These are phyloP conservation scores for Neocucurbitaria cava DNA, from an alignment of 2,329 filamentous ascomycete genomes.

Conservation along the genomic window DNA sequence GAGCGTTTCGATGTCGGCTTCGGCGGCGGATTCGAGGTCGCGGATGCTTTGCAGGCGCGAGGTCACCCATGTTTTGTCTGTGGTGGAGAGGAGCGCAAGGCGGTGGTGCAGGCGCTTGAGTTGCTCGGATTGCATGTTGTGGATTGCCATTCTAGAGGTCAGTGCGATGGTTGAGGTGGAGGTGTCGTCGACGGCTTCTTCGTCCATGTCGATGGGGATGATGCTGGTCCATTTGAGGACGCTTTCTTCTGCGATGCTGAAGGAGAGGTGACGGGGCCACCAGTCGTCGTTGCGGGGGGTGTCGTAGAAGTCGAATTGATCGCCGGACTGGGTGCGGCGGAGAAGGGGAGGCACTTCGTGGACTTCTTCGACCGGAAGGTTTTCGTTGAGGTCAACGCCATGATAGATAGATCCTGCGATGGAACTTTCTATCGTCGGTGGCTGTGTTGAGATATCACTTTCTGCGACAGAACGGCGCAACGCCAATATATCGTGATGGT, in stretches of 20 bases:
- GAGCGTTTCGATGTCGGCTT: slow-evolving; percentile 63
- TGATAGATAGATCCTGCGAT: slow-evolving; percentile 66
- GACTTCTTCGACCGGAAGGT: slow-evolving; percentile 54
- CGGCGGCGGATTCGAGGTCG: slow-evolving; percentile 67
- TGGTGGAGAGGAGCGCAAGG: slow-evolving; percentile 63
- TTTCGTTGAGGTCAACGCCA: slow-evolving; percentile 61
- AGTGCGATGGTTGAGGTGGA: slow-evolving; percentile 47
- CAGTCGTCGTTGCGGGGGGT: slow-evolving; percentile 61
- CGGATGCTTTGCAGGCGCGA: slow-evolving; percentile 64
- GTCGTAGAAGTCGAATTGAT: slow-evolving; percentile 36
- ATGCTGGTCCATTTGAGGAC: slow-evolving; percentile 65
- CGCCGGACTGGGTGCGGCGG: slow-evolving; percentile 68
- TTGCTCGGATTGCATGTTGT: slow-evolving; percentile 58
- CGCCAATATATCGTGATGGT: slow-evolving; percentile 24
- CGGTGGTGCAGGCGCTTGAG: slow-evolving; percentile 67
- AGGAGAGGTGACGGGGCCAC: slow-evolving; percentile 77
- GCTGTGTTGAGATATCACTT: slow-evolving; percentile 33
- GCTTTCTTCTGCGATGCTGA: slow-evolving; percentile 77
- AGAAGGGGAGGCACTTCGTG: slow-evolving; percentile 60
- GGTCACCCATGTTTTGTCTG: slow-evolving; percentile 68
- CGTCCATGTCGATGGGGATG: slow-evolving; percentile 22
- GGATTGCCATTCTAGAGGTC: slow-evolving; percentile 41
- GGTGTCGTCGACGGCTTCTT: slow-evolving; percentile 26
- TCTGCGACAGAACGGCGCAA: slow-evolving; percentile 19
- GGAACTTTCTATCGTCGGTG: slow-evolving; percentile 59